Percentiles rank a stretch among this genome's conserved stretches.
These are phyloP conservation scores for Chenopodium suecicum DNA, from an alignment of 148 eudicot species.

Conservation along the genomic window DNA sequence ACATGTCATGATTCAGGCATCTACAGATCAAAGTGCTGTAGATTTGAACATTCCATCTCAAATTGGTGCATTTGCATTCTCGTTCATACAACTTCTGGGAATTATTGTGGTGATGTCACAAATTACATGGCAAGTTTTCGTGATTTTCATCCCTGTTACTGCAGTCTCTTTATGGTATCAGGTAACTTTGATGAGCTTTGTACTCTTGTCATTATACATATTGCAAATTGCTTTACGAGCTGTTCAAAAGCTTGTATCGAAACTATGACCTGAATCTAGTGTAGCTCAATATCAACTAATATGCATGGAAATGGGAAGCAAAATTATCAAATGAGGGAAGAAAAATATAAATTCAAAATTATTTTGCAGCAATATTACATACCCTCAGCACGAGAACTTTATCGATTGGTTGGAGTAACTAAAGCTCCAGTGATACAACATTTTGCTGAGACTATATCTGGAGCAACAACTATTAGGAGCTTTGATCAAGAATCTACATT, in stretches of 20 bases:
- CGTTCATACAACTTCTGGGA: slow-evolving; percentile 42
- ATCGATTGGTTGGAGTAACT: slow-evolving; percentile 49
- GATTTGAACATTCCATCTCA: slow-evolving; percentile 34
- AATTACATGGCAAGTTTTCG: slow-evolving; percentile 50
- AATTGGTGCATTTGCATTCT: slow-evolving; percentile 36
- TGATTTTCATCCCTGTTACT: slow-evolving; percentile 48
- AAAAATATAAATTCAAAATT: neutral
- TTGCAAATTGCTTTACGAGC: no score
- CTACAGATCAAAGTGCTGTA: slow-evolving; percentile 54
- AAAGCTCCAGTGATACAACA: slow-evolving; percentile 65
- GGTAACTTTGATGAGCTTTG: slow-evolving; percentile 25
- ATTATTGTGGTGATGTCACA: slow-evolving; percentile 50
- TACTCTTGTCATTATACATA: neutral
- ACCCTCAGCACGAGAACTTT: slow-evolving; percentile 61
- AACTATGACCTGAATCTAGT: no score
- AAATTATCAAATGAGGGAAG: no score
- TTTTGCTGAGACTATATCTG: slow-evolving; percentile 62
- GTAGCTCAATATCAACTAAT: neutral
- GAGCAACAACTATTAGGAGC: slow-evolving; percentile 55
- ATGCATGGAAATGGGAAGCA: no score
- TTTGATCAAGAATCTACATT: slow-evolving; percentile 54
- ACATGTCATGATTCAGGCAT: slow-evolving; percentile 33
- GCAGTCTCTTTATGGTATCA: slow-evolving; percentile 44
- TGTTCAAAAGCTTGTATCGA: no score
- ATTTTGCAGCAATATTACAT: slow-evolving; percentile 51